phyloP scores from a whole-genome alignment of 108 stramenopile species.

The Cyclotella baltica region DNA sequence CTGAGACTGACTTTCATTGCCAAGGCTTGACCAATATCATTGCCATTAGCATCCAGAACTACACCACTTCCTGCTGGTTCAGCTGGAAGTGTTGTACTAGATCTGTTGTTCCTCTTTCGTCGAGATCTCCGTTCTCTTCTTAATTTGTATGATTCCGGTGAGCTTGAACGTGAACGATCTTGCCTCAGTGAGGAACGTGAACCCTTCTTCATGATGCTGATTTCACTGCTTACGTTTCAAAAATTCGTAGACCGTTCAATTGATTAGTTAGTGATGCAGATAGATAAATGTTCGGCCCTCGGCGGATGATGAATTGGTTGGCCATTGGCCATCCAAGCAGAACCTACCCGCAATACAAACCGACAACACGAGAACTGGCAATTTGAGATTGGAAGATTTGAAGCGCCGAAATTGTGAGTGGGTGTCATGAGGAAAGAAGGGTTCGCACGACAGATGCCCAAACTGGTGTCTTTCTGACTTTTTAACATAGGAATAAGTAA shows the following conservation, averaged over 20 bases:
- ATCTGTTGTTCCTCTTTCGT: background rate
- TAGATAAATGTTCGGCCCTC: too few species aligned
- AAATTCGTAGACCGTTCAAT: too few species aligned
- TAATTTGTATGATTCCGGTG: background rate
- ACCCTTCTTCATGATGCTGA: background rate
- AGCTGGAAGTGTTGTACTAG: background rate
- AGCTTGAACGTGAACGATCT: background rate
- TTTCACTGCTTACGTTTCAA: too few species aligned
- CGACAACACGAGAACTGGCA: too few species aligned
- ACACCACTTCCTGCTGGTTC: background rate
- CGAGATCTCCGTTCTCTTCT: conserved; percentile 1
- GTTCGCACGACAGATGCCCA: too few species aligned
- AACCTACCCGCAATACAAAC: background rate
- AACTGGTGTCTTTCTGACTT: too few species aligned
- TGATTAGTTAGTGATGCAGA: background rate
- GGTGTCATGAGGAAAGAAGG: too few species aligned
- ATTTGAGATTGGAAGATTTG: too few species aligned
- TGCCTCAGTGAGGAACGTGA: background rate
- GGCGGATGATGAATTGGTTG: too few species aligned
- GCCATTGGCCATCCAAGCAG: too few species aligned
- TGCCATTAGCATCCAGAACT: conserved; percentile 1
- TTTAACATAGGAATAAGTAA: too few species aligned
- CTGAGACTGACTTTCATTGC: background rate
- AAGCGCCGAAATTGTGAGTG: too few species aligned
- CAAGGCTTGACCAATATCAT: conserved; percentile 2